Conservation (phyloP, 1,284 basidiomycete species). For the Pascua guehoae region DNA sequence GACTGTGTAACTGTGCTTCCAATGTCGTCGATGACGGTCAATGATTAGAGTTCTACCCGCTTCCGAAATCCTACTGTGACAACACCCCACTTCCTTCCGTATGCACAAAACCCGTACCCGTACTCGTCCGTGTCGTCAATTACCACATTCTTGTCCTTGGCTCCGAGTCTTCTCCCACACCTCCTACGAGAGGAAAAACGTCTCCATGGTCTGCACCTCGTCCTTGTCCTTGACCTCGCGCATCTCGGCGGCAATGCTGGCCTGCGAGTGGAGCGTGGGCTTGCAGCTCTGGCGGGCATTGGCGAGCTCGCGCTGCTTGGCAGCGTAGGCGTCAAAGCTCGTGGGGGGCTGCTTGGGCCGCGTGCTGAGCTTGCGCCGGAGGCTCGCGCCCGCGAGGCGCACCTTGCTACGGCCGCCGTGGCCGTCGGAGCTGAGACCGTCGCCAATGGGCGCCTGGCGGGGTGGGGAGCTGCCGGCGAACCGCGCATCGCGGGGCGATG, state of each 20-base stretch:
- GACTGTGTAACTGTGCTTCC: too few species aligned
- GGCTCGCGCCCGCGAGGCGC: slow-evolving; percentile 1
- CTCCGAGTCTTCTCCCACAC: too few species aligned
- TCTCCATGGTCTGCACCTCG: slow-evolving; percentile 37
- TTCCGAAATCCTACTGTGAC: too few species aligned
- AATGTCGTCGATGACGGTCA: too few species aligned
- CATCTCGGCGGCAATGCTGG: slow-evolving; percentile 33
- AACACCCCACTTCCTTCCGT: too few species aligned
- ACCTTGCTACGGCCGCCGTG: neutral
- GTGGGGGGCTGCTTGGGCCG: slow-evolving; percentile 30
- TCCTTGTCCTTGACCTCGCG: slow-evolving; percentile 34
- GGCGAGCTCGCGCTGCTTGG: slow-evolving; percentile 27
- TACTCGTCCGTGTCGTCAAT: too few species aligned
- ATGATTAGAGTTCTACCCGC: too few species aligned
- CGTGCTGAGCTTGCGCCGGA: slow-evolving; percentile 16
- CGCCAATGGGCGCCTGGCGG: slow-evolving; percentile 5
- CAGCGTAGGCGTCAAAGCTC: slow-evolving; percentile 32
- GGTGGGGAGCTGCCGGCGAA: slow-evolving; percentile 3
- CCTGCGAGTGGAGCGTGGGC: slow-evolving; percentile 29
- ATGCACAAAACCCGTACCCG: too few species aligned
- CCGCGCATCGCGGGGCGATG: neutral
- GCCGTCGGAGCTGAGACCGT: slow-evolving; percentile 1
- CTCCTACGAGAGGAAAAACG: slow-evolving; percentile 40
- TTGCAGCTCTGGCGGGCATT: slow-evolving; percentile 27
- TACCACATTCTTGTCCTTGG: too few species aligned